Percentiles rank a stretch among this genome's conserved stretches.
These are phyloP conservation scores for Tylopilus vinaceipallidus DNA, from an alignment of 768 basidiomycete genomes.

Conservation along the genomic window DNA sequence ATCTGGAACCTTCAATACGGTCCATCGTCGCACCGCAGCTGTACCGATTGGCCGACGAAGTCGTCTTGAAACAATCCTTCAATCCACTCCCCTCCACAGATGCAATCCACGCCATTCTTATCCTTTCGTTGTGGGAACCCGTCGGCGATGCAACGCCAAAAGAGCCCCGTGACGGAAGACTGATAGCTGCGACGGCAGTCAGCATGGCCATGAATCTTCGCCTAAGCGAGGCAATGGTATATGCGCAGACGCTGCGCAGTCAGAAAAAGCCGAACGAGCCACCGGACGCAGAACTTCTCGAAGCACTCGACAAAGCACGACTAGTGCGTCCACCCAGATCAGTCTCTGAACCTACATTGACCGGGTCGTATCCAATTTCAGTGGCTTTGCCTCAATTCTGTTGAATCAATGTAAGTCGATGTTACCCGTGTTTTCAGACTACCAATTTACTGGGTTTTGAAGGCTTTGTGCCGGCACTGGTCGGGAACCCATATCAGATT, in stretches of 20 bases:
- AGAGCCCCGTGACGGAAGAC: conserved; percentile 38
- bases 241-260: conserved; percentile 29
- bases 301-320: conserved; percentile 37
- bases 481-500: conserved; percentile 37
- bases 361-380: conserved; percentile 16
- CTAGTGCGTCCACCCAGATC: conserved; percentile 29
- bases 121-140: conserved; percentile 46
- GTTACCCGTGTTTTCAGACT: background rate
- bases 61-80: conserved; percentile 40
- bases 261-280: conserved; percentile 28
- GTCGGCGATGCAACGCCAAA: conserved; percentile 32
- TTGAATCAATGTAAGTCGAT: conserved; percentile 38
- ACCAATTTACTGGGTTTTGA: conserved; percentile 2
- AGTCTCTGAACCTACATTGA: conserved; percentile 14
- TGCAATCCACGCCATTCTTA: conserved; percentile 39
- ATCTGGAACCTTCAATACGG: conserved; percentile 37
- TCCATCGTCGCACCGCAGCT: conserved; percentile 38
- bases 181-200: conserved; percentile 41
- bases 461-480: conserved; percentile 45
- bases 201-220: conserved; percentile 47
- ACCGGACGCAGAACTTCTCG: conserved; percentile 30
- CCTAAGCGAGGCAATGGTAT: conserved; percentile 36
- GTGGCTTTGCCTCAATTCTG: conserved; percentile 40
- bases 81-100: conserved; percentile 42
- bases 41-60: conserved; percentile 41